Evolutionary conservation across 2,329 filamentous ascomycete species (phyloP), one percentile per base, ranked within the genome.

Genomic region (Talaromyces sp.): DNA sequence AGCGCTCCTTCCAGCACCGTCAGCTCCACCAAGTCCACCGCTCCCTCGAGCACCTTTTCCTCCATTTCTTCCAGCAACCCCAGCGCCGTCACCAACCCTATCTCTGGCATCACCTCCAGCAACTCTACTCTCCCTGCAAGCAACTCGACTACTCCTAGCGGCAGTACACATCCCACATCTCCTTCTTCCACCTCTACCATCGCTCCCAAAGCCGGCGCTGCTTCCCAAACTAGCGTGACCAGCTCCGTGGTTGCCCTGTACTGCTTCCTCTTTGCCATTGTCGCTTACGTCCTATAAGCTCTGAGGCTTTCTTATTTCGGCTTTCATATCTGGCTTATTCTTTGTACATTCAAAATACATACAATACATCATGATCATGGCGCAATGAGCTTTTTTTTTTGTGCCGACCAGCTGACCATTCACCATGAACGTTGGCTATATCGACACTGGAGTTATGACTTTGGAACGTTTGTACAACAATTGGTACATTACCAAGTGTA

Each of bases 21-120:
- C 24, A 27, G 61, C 31, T 64, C 72, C 22, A 71, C 72, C 6
- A 71, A 76, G 4, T 72, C 73, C 9, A 71, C 75, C 3, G 70
- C 72, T 27, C 72, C 76, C 27, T 70, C 72, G 13, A 81, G 80
- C n/a, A 78, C 84, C 27, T 52, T 57, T 7, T 35, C 50, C n/a
- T 47, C 61, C n/a, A 45, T 57, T 19, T 39, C 50, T 47, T 60
- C 63, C 9, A 60, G 43, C 41, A 39, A 52, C 45, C 37, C 57
- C 41, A 57, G 56, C 27, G 56, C 57, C n/a, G 33, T 47, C 19
- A 52, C 35, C 24, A 39, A 22, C 39, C 43, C 64, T 16, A 62
- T 54, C 33, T 47, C 39, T 9, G 52, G 57, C n/a, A 57, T 52
- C n/a, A 31, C 58, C 13, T 39, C 56, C 31, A 62, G 56, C 63